These are phyloP conservation scores for Sporobolomyces roseus DNA, from an alignment of 768 basidiomycete genomes.

Conservation along the genomic window DNA sequence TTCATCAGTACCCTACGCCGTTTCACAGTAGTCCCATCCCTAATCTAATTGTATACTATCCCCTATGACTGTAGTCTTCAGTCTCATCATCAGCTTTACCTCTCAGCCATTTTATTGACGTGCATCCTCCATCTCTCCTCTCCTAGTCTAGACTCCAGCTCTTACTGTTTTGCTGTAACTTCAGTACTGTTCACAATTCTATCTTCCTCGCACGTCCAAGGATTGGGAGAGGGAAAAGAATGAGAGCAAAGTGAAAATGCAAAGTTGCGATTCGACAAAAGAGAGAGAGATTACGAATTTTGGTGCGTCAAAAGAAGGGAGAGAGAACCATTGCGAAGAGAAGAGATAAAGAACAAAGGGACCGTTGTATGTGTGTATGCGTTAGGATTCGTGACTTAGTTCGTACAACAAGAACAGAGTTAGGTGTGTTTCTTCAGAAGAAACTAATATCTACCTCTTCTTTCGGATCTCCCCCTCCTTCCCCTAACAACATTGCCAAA, in stretches of 20 bases:
- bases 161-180: background rate
- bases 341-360: too few species aligned
- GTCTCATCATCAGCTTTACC: slow-evolving; percentile 3
- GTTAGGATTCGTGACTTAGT: too few species aligned
- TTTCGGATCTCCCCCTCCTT: slow-evolving; percentile 6
- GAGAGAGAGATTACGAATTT: too few species aligned
- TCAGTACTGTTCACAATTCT: background rate
- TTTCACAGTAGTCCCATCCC: too few species aligned
- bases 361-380: too few species aligned
- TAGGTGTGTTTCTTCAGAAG: too few species aligned
- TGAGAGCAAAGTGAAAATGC: background rate
- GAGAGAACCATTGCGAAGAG: too few species aligned
- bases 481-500: slow-evolving; percentile 32
- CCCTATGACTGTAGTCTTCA: background rate
- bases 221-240: background rate
- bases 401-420: too few species aligned
- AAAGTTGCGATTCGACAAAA: background rate
- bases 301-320: too few species aligned
- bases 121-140: background rate
- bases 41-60: background rate
- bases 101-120: background rate
- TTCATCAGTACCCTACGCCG: background rate
- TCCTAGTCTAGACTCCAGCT: background rate
- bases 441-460: slow-evolving; percentile 2
- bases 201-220: too few species aligned